These are phyloP conservation scores for Exophiala aquamarina DNA, from an alignment of 2,329 filamentous ascomycete species.

Conservation along the genomic window DNA sequence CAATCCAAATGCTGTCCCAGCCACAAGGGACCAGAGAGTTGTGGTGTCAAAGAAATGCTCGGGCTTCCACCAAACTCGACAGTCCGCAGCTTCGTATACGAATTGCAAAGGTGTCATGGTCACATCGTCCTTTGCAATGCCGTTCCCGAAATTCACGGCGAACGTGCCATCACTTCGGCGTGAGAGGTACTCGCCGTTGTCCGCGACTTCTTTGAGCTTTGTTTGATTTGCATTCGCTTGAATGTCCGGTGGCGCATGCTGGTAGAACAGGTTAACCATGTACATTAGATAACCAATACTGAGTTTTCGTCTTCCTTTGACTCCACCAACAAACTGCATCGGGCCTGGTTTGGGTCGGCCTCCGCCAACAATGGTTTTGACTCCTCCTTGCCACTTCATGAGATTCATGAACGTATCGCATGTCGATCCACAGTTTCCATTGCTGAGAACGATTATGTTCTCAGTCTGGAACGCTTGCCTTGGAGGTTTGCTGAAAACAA, in stretches of 20 bases:
- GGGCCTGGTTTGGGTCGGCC: conserved; percentile 44
- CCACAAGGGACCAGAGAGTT: conserved; percentile 12
- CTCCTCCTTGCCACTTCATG: conserved; percentile 52
- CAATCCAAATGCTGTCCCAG: conserved; percentile 12
- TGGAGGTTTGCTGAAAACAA: neutral
- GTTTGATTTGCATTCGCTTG: neutral
- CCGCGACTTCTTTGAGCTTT: neutral
- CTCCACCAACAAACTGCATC: conserved; percentile 64
- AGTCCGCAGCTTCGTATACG: conserved; percentile 60
- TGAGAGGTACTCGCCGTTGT: neutral
- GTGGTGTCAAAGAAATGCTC: conserved; percentile 5
- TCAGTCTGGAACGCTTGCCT: conserved; percentile 53
- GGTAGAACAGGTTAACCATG: neutral
- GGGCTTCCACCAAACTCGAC: conserved; percentile 37
- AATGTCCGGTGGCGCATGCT: neutral
- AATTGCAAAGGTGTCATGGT: conserved; percentile 56
- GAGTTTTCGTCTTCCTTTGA: conserved; percentile 48
- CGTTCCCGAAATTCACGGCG: conserved; percentile 43
- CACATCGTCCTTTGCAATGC: conserved; percentile 44
- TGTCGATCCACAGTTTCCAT: conserved; percentile 60
- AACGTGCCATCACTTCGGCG: neutral
- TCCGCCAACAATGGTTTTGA: conserved; percentile 59
- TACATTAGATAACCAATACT: neutral
- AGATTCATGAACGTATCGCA: conserved; percentile 59
- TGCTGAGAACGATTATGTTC: conserved; percentile 47